Percentiles rank a stretch among this genome's conserved stretches.
Evolutionary conservation across 345 rosid species (phyloP).

Genomic region (Rhizophora mangle): DNA sequence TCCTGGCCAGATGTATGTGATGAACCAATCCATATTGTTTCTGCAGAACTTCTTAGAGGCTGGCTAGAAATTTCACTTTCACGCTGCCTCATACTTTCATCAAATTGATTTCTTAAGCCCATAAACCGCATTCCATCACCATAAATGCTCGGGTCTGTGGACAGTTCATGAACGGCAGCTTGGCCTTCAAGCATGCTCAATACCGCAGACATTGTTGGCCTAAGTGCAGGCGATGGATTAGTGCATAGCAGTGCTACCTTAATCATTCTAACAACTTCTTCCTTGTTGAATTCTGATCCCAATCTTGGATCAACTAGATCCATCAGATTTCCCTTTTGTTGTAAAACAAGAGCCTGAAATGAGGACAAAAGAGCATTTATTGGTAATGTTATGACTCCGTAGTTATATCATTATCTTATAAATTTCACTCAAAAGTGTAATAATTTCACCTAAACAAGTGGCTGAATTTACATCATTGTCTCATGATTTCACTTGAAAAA

Average conservation of each 20-base stretch:
- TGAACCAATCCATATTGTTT: not conserved
- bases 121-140: not conserved
- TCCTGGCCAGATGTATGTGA: not conserved
- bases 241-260: constrained; percentile 31
- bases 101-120: not conserved
- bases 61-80: not conserved
- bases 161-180: constrained; percentile 12
- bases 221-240: constrained; percentile 20
- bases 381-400: too few species aligned
- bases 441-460: too few species aligned
- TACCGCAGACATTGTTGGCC: constrained; percentile 36
- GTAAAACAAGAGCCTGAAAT: constrained; percentile 30
- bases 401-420: too few species aligned
- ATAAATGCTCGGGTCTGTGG: not conserved
- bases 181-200: constrained; percentile 36
- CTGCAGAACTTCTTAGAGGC: constrained; percentile 4
- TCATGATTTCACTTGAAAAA: too few species aligned
- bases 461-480: too few species aligned
- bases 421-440: too few species aligned
- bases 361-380: not conserved
- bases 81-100: not conserved
- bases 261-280: constrained; percentile 21
- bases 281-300: constrained; percentile 17
- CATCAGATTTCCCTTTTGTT: constrained; percentile 27
- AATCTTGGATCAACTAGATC: constrained; percentile 33